These are phyloP conservation scores for Aspergillus flavus DNA, from an alignment of 2,329 filamentous ascomycete species.

Conservation along the genomic window DNA sequence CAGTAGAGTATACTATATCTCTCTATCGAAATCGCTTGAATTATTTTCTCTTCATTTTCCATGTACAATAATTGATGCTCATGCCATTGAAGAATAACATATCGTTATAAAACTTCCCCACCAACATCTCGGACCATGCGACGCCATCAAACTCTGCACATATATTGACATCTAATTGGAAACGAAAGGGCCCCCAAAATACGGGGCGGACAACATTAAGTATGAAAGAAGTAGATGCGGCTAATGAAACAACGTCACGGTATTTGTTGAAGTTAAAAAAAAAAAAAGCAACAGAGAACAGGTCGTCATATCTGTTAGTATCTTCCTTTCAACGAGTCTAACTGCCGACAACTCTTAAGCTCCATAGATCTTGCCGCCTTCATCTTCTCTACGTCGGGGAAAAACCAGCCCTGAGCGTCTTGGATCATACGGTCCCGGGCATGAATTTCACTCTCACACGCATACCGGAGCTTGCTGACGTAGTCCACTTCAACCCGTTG, in stretches of 20 bases:
- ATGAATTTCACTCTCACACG: constrained; percentile 75
- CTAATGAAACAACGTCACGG: constrained; percentile 6
- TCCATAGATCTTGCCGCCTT: constrained; percentile 66
- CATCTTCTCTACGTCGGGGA: constrained; percentile 77
- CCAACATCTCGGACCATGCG: constrained; percentile 15
- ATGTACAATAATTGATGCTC: background rate
- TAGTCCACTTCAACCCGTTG: constrained; percentile 74
- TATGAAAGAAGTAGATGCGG: constrained; percentile 8
- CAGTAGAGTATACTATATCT: background rate
- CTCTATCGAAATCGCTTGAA: background rate
- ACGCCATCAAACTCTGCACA: constrained; percentile 18
- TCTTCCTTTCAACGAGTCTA: constrained; percentile 53
- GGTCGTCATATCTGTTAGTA: constrained; percentile 26
- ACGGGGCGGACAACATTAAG: constrained; percentile 11
- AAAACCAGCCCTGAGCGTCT: constrained; percentile 86
- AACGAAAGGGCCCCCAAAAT: constrained; percentile 4
- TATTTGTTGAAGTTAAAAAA: constrained; percentile 4
- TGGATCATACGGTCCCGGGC: constrained; percentile 69
- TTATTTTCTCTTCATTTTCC: background rate
- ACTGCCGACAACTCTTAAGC: constrained; percentile 60
- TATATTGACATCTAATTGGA: constrained; percentile 20
- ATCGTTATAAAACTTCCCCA: background rate
- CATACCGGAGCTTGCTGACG: constrained; percentile 65
- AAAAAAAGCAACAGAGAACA: background rate
- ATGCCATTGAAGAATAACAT: background rate